Evolutionary conservation across 73 alveolate species (phyloP), one percentile per base, ranked within the genome.

Genomic region (Symbiodinium pilosum): DNA sequence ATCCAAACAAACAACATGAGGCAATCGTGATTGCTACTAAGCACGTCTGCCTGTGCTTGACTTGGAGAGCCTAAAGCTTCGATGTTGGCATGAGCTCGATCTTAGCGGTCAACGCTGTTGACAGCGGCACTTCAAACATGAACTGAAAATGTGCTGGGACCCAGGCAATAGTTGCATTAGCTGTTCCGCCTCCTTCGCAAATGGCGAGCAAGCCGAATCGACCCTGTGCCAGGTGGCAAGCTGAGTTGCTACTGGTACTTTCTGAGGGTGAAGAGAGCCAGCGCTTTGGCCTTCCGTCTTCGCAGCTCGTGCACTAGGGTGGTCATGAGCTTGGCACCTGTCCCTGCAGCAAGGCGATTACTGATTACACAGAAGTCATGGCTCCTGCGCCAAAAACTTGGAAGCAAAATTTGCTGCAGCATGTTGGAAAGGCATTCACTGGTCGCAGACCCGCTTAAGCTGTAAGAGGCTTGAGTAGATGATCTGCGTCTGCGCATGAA

Each of bases 261-360:
- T 47, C 59, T 14, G 14, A 47, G 21, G 14, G 6, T 47, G 21
- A 47, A 47, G 59, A 47, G 14, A 47, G 21, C 59, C 14, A n/a
- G n/a, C n/a, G n/a, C n/a, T n/a, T 14, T 12, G 36, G 85, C 98
- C 98, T 93, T 34, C 69, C 87, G 98, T 6, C 94, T 68, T 84
- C 99, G 93, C 87, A 99, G 99, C 96, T 99, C 99, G 92, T 99
- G 99, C 75, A 99, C 93, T 89, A 99, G 84, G n/a, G 99, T 99
- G 56, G 98, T 87, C 86, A 99, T 95, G 86, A 99, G 98, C 97
- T 99, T 99, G 20, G 99, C 99, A 68, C 99, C 99, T 51, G 99
- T 99, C 40, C 99, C 97, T 91, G 87, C n/a, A 38, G 43, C 20
- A 21, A 54, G 54, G 85, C 20, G n/a, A n/a, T n/a, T n/a, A n/a